Base-by-base conservation (phyloP, 1,284 basidiomycete genomes). In the Mycena sp. region DNA sequence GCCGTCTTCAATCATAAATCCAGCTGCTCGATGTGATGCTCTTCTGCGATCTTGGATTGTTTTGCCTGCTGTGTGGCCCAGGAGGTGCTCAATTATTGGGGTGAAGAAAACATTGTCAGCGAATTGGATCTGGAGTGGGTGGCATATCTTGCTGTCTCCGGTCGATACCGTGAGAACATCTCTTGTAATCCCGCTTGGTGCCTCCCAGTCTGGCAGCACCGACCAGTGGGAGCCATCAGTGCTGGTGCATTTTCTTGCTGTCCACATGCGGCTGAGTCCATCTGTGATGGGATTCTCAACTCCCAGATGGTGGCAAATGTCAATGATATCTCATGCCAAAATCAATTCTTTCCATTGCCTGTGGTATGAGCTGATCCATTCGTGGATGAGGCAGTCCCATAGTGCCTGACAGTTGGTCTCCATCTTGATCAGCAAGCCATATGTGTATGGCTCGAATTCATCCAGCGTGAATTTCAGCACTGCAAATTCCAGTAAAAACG, bases 181-280 rank as follows among this genome's bases (percentile, higher is more conserved):
- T 14, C 77, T 56, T 2, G 65, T 61, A 0, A 80, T 48, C 0
- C 78, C 77, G 14, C 43, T 57, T 7, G 21, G 12, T 2, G 56
- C 52, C 41, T 78, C 75, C 74, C 77, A 77, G 57, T 78, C 76
- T 32, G 69, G 53, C 1, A 53, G 46, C 2, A 77, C 73, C 2
- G 70, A 70, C 73, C 75, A 78, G 21, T 72, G 69, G 41, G 72
- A 69, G 3, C 77, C 74, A 43, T 81, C 72, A 0, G 67, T 74
- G 19, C 50, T 28, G 7, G 28, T 7, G 9, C 44, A 38, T 59
- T 58, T 17, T 46, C 44, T 28, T 16, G 37, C 3, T 43, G 63
- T 21, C 16, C 51, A 64, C 55, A 61, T 43, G 9, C 69, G 44
- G 52, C 75, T 75, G 9, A 76, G 40, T 0, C 68, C 74, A 53